Percentiles rank a stretch among this genome's conserved stretches.
Evolutionary conservation across 208 protist genomes (phyloP).

Genomic region (Blastocrithidia nonstop): DNA sequence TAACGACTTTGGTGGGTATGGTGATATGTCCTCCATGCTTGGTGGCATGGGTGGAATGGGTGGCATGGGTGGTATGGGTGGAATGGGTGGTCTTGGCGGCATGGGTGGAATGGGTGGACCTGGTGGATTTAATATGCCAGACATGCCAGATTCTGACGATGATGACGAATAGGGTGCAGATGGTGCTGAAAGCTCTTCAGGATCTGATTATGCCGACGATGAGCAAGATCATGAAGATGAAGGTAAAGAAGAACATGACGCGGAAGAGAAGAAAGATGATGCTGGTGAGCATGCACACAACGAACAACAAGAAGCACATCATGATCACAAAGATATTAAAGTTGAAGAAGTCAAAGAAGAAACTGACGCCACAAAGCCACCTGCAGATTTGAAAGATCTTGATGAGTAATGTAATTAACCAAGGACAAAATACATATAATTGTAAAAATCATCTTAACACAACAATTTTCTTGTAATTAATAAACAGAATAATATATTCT

Average conservation of each 20-base stretch:
- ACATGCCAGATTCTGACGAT: constrained; percentile 12
- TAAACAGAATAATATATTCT: too few species aligned
- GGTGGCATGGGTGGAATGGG: constrained; percentile 31
- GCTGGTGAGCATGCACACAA: constrained; percentile 9
- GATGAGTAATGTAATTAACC: constrained; percentile 10
- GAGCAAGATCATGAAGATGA: constrained; percentile 39
- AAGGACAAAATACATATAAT: not conserved
- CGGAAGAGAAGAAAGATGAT: constrained; percentile 11
- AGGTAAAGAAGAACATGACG: constrained; percentile 11
- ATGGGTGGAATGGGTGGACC: constrained; percentile 31
- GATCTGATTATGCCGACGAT: too few species aligned
- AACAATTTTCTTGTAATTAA: too few species aligned
- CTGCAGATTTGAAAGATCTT: constrained; percentile 42
- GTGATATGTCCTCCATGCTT: constrained; percentile 57
- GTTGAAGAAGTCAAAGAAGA: constrained; percentile 1
- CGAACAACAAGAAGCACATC: not conserved
- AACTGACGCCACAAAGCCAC: constrained; percentile 7
- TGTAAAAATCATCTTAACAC: too few species aligned
- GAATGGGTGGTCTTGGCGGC: constrained; percentile 38
- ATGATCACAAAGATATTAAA: too few species aligned
- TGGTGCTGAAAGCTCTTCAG: too few species aligned
- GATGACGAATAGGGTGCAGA: constrained; percentile 8
- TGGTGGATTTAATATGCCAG: constrained; percentile 32
- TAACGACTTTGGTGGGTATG: constrained; percentile 68
- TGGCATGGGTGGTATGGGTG: constrained; percentile 40